Evolutionary conservation across 345 rosid species (phyloP), one percentile per base, ranked within the genome.

Genomic region (Eucalyptus dawsonii): DNA sequence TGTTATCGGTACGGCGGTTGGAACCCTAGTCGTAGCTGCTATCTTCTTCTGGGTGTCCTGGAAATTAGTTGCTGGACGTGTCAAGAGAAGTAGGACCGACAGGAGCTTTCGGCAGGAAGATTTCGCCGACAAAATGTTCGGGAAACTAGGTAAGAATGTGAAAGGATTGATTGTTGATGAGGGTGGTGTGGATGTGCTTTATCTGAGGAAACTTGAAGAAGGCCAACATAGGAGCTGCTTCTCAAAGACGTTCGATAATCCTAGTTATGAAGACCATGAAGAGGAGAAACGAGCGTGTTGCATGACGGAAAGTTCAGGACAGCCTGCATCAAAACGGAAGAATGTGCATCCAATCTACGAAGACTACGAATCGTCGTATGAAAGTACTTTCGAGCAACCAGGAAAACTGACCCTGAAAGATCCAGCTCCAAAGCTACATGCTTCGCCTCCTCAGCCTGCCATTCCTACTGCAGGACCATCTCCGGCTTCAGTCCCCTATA

Each of bases 111-210:
- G 91, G 87, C 49, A 72, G n/a, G 93, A 88, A 87, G 95, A 89
- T 29, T 51, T 80, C 37, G 91, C 92, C 29, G 69, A 83, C 2
- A 93, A 91, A 27, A 95, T 93, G 44, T 91, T 91, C 13, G 87
- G 90, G 22, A 86, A 91, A 45, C 91, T 92, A 14, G 91, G 89
- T 2, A 92, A 90, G 49, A 93, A 89, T 88, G 94, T 95, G 29
- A 94, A 93, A 54, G 94, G 95, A 50, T 56, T 95, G 87, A 89
- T 93, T 47, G 91, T 92, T 15, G 92, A 92, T 15, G 95, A 93
- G 88, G 90, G 91, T 14, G 96, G 98, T 6, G 62, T 49, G 69
- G 95, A 96, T 87, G 95, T 94, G 21, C 87, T 95, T 87, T 96
- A 94, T 86, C 87, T 93, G 91, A 94, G 96, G 89, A 92, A 91